Evolutionary conservation across 2,329 filamentous ascomycete species (phyloP), one percentile per base, ranked within the genome.

Genomic region (Trichoderma hamatum): DNA sequence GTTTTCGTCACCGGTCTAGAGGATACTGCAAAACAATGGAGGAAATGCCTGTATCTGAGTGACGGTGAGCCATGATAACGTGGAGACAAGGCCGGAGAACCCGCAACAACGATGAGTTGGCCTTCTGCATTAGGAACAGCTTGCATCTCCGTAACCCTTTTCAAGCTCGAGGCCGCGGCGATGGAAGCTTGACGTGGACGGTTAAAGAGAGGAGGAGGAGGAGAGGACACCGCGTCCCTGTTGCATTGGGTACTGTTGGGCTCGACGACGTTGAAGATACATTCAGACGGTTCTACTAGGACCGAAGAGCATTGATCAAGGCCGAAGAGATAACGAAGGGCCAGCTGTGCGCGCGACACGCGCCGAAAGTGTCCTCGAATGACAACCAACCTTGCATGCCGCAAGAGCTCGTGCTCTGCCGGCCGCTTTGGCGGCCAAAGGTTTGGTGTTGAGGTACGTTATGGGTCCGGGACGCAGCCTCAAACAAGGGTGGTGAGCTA

Each of bases 81-180:
- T 62, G 51, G 64, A 60, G 52, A 68, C 55, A 39, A 21, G 39
- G 46, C 67, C 60, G 43, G 64, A 67, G 69, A 70, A 63, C 34
- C 67, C 58, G 58, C 66, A 62, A 61, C 51, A 30, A 55, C 34
- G 69, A 70, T 78, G 76, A 77, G 75, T 65, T 78, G 75, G 73
- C 76, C 73, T 76, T 73, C 75, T 76, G 72, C 70, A 76, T 78
- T 71, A 70, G 76, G 76, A 75, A 75, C 73, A 71, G 73, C 72
- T 69, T 75, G 75, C 77, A 72, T 76, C 72, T 71, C 70, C 67
- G 65, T 61, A n/a, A 26, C 34, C 24, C 54, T 58, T 62, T 56
- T 52, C 28, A 32, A 49, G 55, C 16, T 46, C 65, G 65, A 51
- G 24, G 32, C 60, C 36, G 30, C 34, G 65, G 59, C 13, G 30